Evolutionary conservation across 2,329 filamentous ascomycete species (phyloP).

Genomic region (Aspergillus cejpii): DNA sequence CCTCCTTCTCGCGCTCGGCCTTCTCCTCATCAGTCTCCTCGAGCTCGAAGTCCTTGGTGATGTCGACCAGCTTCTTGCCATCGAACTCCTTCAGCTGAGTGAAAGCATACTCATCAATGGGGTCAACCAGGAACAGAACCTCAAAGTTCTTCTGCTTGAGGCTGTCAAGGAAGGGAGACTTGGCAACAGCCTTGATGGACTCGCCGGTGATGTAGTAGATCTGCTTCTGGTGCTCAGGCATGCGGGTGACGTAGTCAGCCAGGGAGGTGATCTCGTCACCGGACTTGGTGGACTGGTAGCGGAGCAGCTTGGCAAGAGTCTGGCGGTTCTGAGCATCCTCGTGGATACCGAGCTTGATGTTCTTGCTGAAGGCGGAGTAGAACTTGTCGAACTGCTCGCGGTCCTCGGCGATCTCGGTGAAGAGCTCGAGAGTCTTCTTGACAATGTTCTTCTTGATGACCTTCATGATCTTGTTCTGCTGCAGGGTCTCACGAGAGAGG

Average conservation of each 20-base stretch:
- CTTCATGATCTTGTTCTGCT: slow-evolving; percentile 99
- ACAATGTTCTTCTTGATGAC: slow-evolving; percentile 99
- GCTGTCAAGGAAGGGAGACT: slow-evolving; percentile 97
- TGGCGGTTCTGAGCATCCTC: slow-evolving; percentile 97
- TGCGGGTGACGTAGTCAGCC: slow-evolving; percentile 95
- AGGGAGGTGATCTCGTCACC: slow-evolving; percentile 93
- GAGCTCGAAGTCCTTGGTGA: slow-evolving; percentile 99
- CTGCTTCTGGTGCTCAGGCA: slow-evolving; percentile 99
- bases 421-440: slow-evolving; percentile 99
- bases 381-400: slow-evolving; percentile 99
- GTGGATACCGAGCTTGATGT: slow-evolving; percentile 99
- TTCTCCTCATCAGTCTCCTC: slow-evolving; percentile 99
- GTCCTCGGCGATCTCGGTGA: slow-evolving; percentile 98
- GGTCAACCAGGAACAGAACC: slow-evolving; percentile 98
- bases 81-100: slow-evolving; percentile 99
- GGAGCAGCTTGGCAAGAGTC: slow-evolving; percentile 91
- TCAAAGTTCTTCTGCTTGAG: slow-evolving; percentile 99
- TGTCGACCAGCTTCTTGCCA: slow-evolving; percentile 99
- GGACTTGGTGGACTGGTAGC: slow-evolving; percentile 98
- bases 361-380: slow-evolving; percentile 99
- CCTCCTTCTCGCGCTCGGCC: slow-evolving; percentile 85
- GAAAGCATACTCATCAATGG: slow-evolving; percentile 99
- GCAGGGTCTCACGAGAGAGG: slow-evolving; percentile 98
- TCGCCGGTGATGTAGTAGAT: slow-evolving; percentile 99
- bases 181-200: slow-evolving; percentile 94